Conservation (phyloP, 1,284 basidiomycete genomes). For the Singerocomus rubriflavus region DNA sequence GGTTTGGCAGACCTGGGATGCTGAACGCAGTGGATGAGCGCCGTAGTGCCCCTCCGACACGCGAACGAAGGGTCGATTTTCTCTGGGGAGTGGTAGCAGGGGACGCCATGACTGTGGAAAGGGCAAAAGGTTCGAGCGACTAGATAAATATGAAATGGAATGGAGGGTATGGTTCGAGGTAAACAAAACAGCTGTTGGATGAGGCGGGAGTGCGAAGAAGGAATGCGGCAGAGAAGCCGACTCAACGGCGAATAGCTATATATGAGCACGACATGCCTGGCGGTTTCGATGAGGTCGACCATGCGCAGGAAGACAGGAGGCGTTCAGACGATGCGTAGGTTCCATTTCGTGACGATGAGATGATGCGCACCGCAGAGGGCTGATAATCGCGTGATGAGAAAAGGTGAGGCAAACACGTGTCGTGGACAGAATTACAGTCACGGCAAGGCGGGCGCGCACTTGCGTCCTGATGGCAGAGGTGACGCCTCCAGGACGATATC, state of each 20-base stretch:
- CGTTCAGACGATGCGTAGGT: slow-evolving; percentile 13
- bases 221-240: slow-evolving; percentile 18
- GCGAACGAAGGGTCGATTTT: slow-evolving; percentile 34
- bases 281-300: slow-evolving; percentile 35
- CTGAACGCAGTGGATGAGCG: slow-evolving; percentile 34
- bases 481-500: slow-evolving; percentile 3
- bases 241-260: slow-evolving; percentile 27
- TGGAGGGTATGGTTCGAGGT: slow-evolving; percentile 8
- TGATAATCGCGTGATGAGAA: slow-evolving; percentile 35
- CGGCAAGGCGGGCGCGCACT: slow-evolving; percentile 17
- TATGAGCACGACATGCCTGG: slow-evolving; percentile 30
- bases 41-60: slow-evolving; percentile 33
- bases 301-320: slow-evolving; percentile 30
- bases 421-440: not conserved
- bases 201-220: slow-evolving; percentile 21
- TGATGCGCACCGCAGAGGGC: slow-evolving; percentile 31
- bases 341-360: slow-evolving; percentile 26
- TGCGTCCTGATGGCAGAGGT: slow-evolving; percentile 5
- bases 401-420: slow-evolving; percentile 33
- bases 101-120: slow-evolving; percentile 19
- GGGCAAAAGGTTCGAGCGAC: not conserved
- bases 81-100: slow-evolving; percentile 30
- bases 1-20: slow-evolving; percentile 29
- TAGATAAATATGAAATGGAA: slow-evolving; percentile 6
- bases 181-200: slow-evolving; percentile 7